Evolutionary conservation across 176 grass and related monocot species (phyloP).

Genomic region (Raddia guianensis): DNA sequence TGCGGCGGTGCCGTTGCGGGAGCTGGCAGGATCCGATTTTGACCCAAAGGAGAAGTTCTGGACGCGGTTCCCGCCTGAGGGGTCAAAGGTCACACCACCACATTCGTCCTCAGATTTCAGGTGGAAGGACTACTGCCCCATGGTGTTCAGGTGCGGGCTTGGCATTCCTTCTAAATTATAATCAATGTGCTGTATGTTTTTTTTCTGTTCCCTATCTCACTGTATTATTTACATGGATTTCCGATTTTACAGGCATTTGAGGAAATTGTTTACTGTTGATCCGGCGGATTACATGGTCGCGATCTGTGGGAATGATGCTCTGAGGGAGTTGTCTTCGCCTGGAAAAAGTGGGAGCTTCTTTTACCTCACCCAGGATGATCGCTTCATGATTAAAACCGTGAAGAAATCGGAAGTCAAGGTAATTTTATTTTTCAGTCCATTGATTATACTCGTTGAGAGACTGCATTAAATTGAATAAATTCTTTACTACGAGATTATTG

Average conservation of each 20-base stretch:
- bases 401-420: slow-evolving; percentile 95
- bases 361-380: slow-evolving; percentile 80
- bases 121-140: slow-evolving; percentile 92
- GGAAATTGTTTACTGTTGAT: slow-evolving; percentile 73
- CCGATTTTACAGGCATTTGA: slow-evolving; percentile 64
- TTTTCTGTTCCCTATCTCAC: background rate
- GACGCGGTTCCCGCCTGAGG: slow-evolving; percentile 82
- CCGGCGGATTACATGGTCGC: slow-evolving; percentile 86
- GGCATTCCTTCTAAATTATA: background rate
- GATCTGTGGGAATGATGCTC: slow-evolving; percentile 76
- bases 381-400: slow-evolving; percentile 91
- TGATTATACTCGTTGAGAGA: background rate
- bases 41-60: slow-evolving; percentile 76
- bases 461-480: background rate
- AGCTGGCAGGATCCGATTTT: slow-evolving; percentile 52
- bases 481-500: background rate
- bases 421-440: slow-evolving; percentile 2
- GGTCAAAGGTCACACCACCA: slow-evolving; percentile 71
- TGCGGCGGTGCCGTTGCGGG: slow-evolving; percentile 48
- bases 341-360: slow-evolving; percentile 93
- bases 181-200: background rate
- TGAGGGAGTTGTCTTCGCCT: slow-evolving; percentile 82
- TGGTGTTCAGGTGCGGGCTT: slow-evolving; percentile 74
- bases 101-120: slow-evolving; percentile 71
- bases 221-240: slow-evolving; percentile 25